A percentile compares a stretch with the other conserved stretches of the same genome.
phyloP scores from a whole-genome alignment of 129 eudicot genomes.

The Ambrosia artemisiifolia region DNA sequence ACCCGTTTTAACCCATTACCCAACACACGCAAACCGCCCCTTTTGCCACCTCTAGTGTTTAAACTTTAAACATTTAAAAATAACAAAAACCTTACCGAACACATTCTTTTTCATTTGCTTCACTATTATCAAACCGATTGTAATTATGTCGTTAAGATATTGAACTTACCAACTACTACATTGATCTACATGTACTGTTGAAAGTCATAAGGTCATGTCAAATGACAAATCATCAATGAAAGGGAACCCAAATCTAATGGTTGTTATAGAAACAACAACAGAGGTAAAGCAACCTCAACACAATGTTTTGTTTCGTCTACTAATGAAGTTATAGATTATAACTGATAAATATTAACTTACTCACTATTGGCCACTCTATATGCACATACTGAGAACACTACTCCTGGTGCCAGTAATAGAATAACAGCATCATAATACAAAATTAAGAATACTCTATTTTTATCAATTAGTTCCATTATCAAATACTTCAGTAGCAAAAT shows the following conservation, averaged over 20 bases:
- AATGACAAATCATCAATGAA: background rate
- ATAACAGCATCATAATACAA: background rate
- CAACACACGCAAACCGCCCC: background rate
- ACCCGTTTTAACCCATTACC: background rate
- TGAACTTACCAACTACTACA: background rate
- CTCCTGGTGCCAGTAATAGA: background rate
- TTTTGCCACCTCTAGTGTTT: constrained; percentile 2
- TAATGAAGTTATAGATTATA: background rate
- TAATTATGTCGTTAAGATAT: background rate
- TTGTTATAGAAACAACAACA: background rate
- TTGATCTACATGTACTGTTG: background rate
- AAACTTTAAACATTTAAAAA: background rate
- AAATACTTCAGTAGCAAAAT: no score
- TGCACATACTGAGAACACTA: background rate
- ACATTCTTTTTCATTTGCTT: background rate
- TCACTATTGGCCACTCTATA: background rate
- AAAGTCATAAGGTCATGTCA: constrained; percentile 5
- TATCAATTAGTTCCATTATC: no score
- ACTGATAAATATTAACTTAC: background rate
- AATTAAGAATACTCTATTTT: background rate
- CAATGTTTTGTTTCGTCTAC: background rate
- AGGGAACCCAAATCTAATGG: no score
- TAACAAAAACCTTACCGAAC: background rate
- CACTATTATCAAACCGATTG: background rate
- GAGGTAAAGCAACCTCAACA: background rate